Base-by-base conservation (phyloP, 2,329 filamentous ascomycete genomes). In the Leptographium procerum region DNA sequence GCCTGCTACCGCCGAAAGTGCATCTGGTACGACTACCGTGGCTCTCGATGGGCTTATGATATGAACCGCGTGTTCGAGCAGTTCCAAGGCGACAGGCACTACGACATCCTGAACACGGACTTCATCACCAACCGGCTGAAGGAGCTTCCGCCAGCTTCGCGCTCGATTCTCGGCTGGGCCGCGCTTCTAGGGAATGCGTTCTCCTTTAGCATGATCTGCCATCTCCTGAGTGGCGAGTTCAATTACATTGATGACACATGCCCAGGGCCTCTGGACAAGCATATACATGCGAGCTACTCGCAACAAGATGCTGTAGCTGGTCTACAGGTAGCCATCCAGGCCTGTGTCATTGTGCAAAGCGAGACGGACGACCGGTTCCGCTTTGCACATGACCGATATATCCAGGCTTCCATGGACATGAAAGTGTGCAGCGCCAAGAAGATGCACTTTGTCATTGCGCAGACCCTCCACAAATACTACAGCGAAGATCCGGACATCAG, bases 371-470 rank as follows among this genome's bases (percentile, higher is more conserved):
- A 96, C 69, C 81, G 85, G 47, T 96, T 96, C 70, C 84, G 85
- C 36, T 96, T 96, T 69, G 85, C 86, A 36, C 91, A 96, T 69
- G 91, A 96, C 69, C 83, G 91, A 56, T 95, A 95, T 66, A 80
- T 91, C 55, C 84, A 88, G 67, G 89, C 89, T 19, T 85, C 89
- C 7, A 77, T 81, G 16, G 79, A 82, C 6, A 74, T 96, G 56
- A 83, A 81, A 61, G 85, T 91, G 67, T 84, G 82, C 66, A 84
- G 87, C 58, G 74, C 81, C 26, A 76, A 81, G 24, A 87, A 88
- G 65, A 96, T 96, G 91, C 91, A 96, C 70, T 96, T 91, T 65
- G 84, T 91, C 52, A 89, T 96, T 65, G 87, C 89, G 0, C 86
- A 89, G 67, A 87, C 86, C 0, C 82, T 96, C 63, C 82, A 91